Conservation (phyloP, 192 early-diverging fungal genomes). For the Piromyces finnis region DNA sequence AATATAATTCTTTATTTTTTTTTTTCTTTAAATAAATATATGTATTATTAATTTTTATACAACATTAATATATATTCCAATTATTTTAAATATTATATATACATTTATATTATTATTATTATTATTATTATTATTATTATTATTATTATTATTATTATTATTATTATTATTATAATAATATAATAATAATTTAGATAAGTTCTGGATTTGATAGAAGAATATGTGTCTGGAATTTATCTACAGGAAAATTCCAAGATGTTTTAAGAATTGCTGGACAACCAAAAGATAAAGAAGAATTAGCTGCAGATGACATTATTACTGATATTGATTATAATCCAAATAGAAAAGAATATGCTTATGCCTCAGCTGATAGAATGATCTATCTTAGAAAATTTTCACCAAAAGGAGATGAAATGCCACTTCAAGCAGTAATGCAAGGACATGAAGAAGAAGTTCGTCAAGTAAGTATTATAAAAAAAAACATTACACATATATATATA, state of each 20-base stretch:
- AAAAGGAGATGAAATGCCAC: constrained; percentile 26
- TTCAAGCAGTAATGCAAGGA: constrained; percentile 29
- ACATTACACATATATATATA: too few species aligned
- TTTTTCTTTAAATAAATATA: too few species aligned
- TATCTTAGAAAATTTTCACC: constrained; percentile 30
- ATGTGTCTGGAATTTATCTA: constrained; percentile 24
- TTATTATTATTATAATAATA: too few species aligned
- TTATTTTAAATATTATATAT: too few species aligned
- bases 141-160: too few species aligned
- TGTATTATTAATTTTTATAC: too few species aligned
- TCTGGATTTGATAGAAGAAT: constrained; percentile 39
- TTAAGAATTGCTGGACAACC: constrained; percentile 9
- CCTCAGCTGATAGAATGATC: constrained; percentile 25
- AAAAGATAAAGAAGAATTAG: constrained; percentile 22
- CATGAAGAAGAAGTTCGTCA: constrained; percentile 42
- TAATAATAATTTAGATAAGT: constrained; percentile 7
- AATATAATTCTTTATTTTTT: too few species aligned
- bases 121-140: too few species aligned
- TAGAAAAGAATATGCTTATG: constrained; percentile 31
- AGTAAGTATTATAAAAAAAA: too few species aligned
- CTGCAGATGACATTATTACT: constrained; percentile 36
- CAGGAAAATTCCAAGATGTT: constrained; percentile 15
- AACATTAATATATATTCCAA: too few species aligned
- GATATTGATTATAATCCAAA: constrained; percentile 26
- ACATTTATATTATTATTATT: too few species aligned